Base-by-base conservation (phyloP, 129 eudicot species). In the Flaveria linearis region DNA sequence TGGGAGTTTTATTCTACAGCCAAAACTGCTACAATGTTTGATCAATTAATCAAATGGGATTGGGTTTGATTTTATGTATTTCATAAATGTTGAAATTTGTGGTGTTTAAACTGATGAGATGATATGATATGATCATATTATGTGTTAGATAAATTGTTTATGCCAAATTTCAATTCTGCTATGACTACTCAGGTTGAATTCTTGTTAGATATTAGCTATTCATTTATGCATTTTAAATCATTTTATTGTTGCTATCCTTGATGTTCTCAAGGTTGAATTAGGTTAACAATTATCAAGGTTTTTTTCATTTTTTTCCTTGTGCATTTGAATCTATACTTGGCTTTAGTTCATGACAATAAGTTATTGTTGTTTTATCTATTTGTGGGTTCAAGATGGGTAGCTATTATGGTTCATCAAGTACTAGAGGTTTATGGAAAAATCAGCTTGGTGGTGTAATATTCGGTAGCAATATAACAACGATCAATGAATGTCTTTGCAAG, bases 381-480 rank as follows among this genome's bases (percentile, higher is more conserved):
- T 33, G 30, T 41, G 42, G 52, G 50, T 46, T 75, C 22, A 25
- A 50, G 70, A 80, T 72, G 78, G 78, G 83, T 64, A 52, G 74
- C 12, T 76, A 79, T 79, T 14, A 78, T 62, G 72, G 71, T 50
- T 50, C 65, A 41, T 49, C 74, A 63, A 55, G n/a, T 69, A 51
- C 79, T 51, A 83, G 94, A 75, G 78, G 84, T 78, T 67, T 92
- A 83, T 69, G 23, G 25, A 90, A 85, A 55, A 68, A 23, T 22
- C 86, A 88, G 18, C 90, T 93, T 43, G 96, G 98, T 10, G 95
- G 94, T 60, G 94, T 90, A 22, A 84, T 90, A 79, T 93, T 90
- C 56, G 98, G 98, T 42, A 72, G 86, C 84, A 89, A 78, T 13
- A 70, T 76, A 23, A 77, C 9, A 70, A 90, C 96, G 26, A 76